Evolutionary conservation across 192 early-diverging fungal species (phyloP).

Genomic region (Radiomyces spectabilis): DNA sequence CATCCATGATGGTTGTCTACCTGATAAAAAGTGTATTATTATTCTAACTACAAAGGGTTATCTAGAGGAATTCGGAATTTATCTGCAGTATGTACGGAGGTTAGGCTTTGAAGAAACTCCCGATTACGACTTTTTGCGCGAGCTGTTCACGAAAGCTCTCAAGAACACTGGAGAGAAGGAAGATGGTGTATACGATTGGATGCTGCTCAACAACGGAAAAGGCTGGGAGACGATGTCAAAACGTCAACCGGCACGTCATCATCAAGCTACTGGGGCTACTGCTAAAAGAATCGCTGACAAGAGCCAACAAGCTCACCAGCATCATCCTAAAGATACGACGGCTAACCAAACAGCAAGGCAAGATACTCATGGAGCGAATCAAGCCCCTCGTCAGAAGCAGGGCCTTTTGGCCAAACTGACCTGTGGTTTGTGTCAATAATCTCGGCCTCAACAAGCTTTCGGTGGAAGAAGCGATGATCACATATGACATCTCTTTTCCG

Average conservation of each 20-base stretch:
- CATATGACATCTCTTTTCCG: too few species aligned
- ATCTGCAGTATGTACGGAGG: constrained; percentile 80
- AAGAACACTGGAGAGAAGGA: constrained; percentile 66
- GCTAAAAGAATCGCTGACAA: constrained; percentile 9
- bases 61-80: too few species aligned
- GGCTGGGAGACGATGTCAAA: constrained; percentile 38
- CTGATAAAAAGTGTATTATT: too few species aligned
- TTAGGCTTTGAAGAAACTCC: constrained; percentile 93
- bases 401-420: constrained; percentile 8
- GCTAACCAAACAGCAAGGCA: too few species aligned
- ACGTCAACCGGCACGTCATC: constrained; percentile 12
- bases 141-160: constrained; percentile 76
- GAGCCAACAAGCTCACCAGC: too few species aligned
- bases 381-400: not conserved
- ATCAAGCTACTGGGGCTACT: constrained; percentile 5
- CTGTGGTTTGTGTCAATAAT: constrained; percentile 20
- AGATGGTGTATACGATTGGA: constrained; percentile 96
- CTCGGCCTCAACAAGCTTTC: too few species aligned
- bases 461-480: too few species aligned
- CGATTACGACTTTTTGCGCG: constrained; percentile 89
- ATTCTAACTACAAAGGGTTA: too few species aligned
- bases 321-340: too few species aligned
- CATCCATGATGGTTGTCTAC: too few species aligned
- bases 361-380: not conserved
- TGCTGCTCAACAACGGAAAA: constrained; percentile 52